A percentile compares a stretch with the other conserved stretches of the same genome.
phyloP scores from a whole-genome alignment of 2,329 filamentous ascomycete genomes.

The Aspergillus sp. region DNA sequence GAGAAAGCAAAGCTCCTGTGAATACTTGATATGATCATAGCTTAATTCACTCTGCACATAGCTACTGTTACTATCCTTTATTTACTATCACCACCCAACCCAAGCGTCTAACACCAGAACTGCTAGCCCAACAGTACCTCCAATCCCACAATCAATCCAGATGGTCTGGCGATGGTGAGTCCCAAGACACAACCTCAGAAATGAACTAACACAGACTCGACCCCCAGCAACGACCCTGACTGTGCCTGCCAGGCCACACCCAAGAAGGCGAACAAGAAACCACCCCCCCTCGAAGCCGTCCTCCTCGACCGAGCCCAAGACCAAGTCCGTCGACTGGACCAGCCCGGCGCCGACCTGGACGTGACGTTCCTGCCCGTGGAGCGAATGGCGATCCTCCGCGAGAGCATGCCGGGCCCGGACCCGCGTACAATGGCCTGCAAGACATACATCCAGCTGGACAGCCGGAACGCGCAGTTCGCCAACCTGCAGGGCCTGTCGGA shows the following conservation, averaged over 20 bases:
- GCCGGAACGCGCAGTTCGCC: constrained; percentile 12
- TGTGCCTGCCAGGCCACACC: constrained; percentile 15
- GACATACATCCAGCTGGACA: background rate
- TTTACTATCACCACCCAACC: too few relatives aligned
- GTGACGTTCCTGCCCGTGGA: constrained; percentile 16
- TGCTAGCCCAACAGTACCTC: background rate
- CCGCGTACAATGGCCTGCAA: constrained; percentile 1
- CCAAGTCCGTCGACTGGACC: constrained; percentile 10
- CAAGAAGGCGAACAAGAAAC: constrained; percentile 5
- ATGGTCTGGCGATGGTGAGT: constrained; percentile 1
- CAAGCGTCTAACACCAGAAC: too few relatives aligned
- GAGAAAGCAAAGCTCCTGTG: too few relatives aligned
- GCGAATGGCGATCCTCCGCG: constrained; percentile 13
- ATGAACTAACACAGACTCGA: background rate
- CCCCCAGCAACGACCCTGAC: constrained; percentile 10
- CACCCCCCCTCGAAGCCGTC: constrained; percentile 8
- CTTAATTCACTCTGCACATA: too few relatives aligned
- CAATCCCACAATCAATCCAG: background rate
- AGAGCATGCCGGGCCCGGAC: constrained; percentile 10
- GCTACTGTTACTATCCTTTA: too few relatives aligned
- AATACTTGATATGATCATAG: too few relatives aligned
- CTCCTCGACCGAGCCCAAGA: constrained; percentile 8
- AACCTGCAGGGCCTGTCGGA: constrained; percentile 21
- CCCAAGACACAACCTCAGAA: background rate
- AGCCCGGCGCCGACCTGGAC: constrained; percentile 13